Percentiles rank a stretch among this genome's conserved stretches.
Conservation (phyloP, 331 rosid genomes). For the Prunus yedoensis region DNA sequence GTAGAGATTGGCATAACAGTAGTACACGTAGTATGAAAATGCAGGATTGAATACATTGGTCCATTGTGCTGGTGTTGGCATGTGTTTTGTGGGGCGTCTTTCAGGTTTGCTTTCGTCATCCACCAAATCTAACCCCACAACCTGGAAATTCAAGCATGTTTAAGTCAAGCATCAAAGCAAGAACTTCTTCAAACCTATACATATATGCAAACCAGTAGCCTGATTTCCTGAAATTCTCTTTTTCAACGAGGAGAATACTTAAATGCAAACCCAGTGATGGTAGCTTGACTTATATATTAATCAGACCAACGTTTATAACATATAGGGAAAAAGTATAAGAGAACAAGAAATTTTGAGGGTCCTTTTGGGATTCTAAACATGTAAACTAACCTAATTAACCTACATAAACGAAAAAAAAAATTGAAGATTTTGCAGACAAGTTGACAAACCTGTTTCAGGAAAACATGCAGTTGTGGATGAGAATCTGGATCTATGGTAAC, state of each 20-base stretch:
- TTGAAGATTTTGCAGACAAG: neutral
- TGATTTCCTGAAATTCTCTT: neutral
- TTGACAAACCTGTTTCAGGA: slow-evolving; percentile 77
- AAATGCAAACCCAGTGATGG: neutral
- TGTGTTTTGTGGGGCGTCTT: slow-evolving; percentile 97
- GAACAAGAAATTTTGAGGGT: neutral
- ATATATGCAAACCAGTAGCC: neutral
- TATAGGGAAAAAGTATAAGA: neutral
- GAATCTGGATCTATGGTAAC: slow-evolving; percentile 94
- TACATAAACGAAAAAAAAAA: neutral
- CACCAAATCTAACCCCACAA: slow-evolving; percentile 97
- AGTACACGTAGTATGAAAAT: slow-evolving; percentile 86
- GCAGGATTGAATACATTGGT: slow-evolving; percentile 94
- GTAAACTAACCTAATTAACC: neutral
- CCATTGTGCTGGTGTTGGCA: slow-evolving; percentile 98
- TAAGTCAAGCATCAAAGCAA: slow-evolving; percentile 12
- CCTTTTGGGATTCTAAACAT: too few relatives aligned
- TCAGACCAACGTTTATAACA: neutral
- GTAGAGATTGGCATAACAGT: slow-evolving; percentile 94
- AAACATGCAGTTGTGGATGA: slow-evolving; percentile 95
- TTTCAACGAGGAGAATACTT: neutral
- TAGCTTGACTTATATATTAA: neutral
- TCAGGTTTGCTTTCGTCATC: slow-evolving; percentile 99
- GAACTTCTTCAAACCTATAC: neutral
- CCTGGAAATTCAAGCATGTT: slow-evolving; percentile 43